A percentile compares a stretch with the other conserved stretches of the same genome.
Evolutionary conservation across 2,329 filamentous ascomycete species (phyloP).

Genomic region (Tolypocladium endophyticum): DNA sequence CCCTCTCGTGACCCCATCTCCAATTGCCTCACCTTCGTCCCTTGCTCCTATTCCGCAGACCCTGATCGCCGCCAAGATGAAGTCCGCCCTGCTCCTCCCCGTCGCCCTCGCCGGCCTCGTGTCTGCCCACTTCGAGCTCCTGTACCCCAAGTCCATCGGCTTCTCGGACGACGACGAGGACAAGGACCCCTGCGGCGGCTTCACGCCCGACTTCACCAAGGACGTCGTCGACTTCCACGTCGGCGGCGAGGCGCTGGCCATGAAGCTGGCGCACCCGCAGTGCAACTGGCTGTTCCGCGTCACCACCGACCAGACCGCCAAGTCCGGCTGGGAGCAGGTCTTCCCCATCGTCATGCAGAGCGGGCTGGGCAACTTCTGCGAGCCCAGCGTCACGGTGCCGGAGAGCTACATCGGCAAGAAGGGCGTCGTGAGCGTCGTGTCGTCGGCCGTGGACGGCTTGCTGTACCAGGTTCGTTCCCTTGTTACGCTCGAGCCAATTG

Average conservation of each 20-base stretch:
- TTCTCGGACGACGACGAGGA: conserved; percentile 33
- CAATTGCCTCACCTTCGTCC: background rate
- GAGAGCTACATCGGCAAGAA: conserved; percentile 40
- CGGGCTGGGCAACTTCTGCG: conserved; percentile 44
- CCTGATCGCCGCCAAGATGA: conserved; percentile 8
- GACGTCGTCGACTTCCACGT: conserved; percentile 46
- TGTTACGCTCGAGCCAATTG: background rate
- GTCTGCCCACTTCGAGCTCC: conserved; percentile 44
- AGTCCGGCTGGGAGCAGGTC: conserved; percentile 42
- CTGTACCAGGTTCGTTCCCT: conserved; percentile 39
- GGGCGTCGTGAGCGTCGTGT: conserved; percentile 42
- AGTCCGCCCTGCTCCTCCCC: conserved; percentile 9
- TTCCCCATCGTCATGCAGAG: conserved; percentile 43
- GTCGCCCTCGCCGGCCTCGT: conserved; percentile 25
- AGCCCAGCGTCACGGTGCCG: conserved; percentile 36
- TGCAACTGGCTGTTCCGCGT: conserved; percentile 47
- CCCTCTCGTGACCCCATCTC: background rate
- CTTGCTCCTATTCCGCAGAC: background rate
- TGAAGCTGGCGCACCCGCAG: conserved; percentile 38
- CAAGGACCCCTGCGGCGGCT: conserved; percentile 44
- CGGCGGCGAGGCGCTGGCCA: conserved; percentile 40
- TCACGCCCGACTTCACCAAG: conserved; percentile 32
- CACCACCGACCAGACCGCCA: conserved; percentile 37
- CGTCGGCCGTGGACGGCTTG: conserved; percentile 42
- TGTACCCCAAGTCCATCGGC: conserved; percentile 36